Base-by-base conservation (phyloP, 208 protist species). In the Borovskyia barvae region DNA sequence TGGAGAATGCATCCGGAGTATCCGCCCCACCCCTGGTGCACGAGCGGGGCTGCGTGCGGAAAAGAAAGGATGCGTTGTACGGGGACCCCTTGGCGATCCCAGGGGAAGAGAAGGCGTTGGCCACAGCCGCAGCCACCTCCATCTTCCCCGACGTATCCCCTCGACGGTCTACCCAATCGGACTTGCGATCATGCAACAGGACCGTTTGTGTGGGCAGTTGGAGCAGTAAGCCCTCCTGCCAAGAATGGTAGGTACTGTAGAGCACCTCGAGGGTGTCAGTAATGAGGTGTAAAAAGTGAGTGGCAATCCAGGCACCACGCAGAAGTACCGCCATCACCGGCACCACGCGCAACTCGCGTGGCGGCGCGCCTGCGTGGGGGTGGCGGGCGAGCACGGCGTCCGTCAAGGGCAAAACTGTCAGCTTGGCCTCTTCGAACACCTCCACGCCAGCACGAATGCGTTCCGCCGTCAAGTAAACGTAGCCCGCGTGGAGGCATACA, bases 271-370 rank as follows among this genome's bases (percentile, higher is more conserved):
- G 58, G 3, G 60, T 49, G 35, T 75, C 67, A 0, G 61, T 66
- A 40, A 75, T 29, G 32, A 75, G 60, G 39, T 75, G 67, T 11
- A 68, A 55, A 22, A 62, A 59, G 54, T 75, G 67, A 17, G 40
- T 75, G 8, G 67, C 45, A 41, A 62, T 63, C 51, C 61, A 75
- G 36, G 37, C 24, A 3, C 52, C 67, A 3, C 40, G 40, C 14
- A 63, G 17, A 8, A 75, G 46, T 17, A 75, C 20, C 6, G 52
- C 67, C 67, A 75, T 59, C 17, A 60, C 59, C 5, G 67, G 59
- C 29, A 75, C 54, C 17, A 68, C 47, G 24, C 39, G 49, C 50
- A 67, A 26, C 26, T 33, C 40, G 4, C 32, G 35, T 3, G 33
- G 22, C 36, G 20, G 25, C 1, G n/a, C 29, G 3, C 17, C 25